phyloP scores from a whole-genome alignment of 225 moss, liverwort and hornwort genomes.

The Physcomitrium patens region DNA sequence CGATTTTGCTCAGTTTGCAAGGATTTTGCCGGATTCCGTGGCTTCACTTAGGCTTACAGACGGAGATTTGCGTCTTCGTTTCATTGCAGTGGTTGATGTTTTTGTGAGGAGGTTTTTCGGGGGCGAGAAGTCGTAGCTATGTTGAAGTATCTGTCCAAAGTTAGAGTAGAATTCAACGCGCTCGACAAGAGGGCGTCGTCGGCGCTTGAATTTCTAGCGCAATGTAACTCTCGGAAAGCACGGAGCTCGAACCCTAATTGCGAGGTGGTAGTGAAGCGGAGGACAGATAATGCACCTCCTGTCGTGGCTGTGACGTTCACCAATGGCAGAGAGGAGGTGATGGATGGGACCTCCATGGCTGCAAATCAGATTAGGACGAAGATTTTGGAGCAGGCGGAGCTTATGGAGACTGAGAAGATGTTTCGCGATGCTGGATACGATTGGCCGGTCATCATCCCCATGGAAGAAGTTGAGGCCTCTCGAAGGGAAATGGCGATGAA shows the following conservation, averaged over 20 bases:
- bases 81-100: background rate
- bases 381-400: slow-evolving; percentile 81
- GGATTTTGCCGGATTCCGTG: background rate
- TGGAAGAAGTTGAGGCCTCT: slow-evolving; percentile 46
- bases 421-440: slow-evolving; percentile 87
- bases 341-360: slow-evolving; percentile 74
- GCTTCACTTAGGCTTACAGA: background rate
- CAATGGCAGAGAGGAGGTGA: slow-evolving; percentile 74
- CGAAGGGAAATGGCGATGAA: slow-evolving; percentile 31
- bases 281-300: slow-evolving; percentile 65
- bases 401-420: slow-evolving; percentile 98
- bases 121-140: slow-evolving; percentile 21
- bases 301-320: slow-evolving; percentile 65
- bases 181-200: slow-evolving; percentile 76
- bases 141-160: slow-evolving; percentile 82
- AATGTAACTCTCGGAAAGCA: slow-evolving; percentile 81
- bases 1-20: background rate
- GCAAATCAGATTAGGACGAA: slow-evolving; percentile 81
- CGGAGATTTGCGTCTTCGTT: background rate
- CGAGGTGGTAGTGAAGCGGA: slow-evolving; percentile 74
- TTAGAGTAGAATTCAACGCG: slow-evolving; percentile 86
- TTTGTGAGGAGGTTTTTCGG: background rate
- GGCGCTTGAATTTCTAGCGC: slow-evolving; percentile 85
- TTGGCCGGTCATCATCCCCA: slow-evolving; percentile 82
- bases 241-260: slow-evolving; percentile 77